Evolutionary conservation across 179 eudicot species (phyloP).

Genomic region (Sideroxylon spinosum): DNA sequence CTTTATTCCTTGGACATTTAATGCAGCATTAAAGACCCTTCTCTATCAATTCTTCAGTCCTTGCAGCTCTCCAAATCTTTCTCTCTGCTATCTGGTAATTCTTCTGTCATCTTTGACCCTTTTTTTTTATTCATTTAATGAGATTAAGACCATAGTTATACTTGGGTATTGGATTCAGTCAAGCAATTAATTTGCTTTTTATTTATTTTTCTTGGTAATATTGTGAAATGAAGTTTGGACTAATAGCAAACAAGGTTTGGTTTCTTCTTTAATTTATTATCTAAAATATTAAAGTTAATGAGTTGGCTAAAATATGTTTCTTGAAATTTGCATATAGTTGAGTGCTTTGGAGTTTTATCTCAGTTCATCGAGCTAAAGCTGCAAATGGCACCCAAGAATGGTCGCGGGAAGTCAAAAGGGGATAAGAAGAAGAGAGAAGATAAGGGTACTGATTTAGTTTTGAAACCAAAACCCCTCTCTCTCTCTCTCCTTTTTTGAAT

Average conservation of each 20-base stretch:
- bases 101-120: neutral
- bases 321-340: neutral
- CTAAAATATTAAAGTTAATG: too few relatives aligned
- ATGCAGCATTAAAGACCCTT: slow-evolving; percentile 33
- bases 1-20: slow-evolving; percentile 15
- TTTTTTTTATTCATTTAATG: neutral
- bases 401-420: slow-evolving; percentile 79
- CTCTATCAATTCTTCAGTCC: slow-evolving; percentile 11
- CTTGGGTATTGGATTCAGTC: neutral
- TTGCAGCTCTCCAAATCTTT: neutral
- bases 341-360: neutral
- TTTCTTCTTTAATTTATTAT: too few relatives aligned
- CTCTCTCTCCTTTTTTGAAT: neutral
- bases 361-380: slow-evolving; percentile 3
- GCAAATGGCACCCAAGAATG: slow-evolving; percentile 83
- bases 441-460: slow-evolving; percentile 47
- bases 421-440: slow-evolving; percentile 98
- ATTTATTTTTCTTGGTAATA: too few relatives aligned
- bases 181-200: neutral
- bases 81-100: slow-evolving; percentile 19
- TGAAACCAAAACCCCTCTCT: neutral
- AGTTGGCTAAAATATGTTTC: neutral
- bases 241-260: too few relatives aligned
- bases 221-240: too few relatives aligned
- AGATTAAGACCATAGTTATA: neutral